These are phyloP conservation scores for Tolypocladium ovalisporum DNA, from an alignment of 2,329 filamentous ascomycete species.

Conservation along the genomic window DNA sequence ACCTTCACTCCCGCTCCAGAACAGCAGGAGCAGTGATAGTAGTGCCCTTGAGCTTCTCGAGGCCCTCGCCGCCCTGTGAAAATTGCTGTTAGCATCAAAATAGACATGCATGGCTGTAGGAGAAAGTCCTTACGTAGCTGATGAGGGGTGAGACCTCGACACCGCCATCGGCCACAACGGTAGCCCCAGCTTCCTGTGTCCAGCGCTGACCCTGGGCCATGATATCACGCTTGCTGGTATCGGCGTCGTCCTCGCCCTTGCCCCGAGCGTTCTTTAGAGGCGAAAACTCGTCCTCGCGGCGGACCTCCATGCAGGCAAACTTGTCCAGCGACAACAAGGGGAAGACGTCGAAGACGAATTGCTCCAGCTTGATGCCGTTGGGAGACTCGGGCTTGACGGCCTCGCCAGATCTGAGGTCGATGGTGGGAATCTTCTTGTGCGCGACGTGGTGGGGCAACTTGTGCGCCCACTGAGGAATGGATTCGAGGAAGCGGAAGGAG, in stretches of 20 bases:
- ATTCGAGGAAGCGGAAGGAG: constrained; percentile 84
- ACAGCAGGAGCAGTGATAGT: constrained; percentile 41
- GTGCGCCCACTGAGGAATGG: constrained; percentile 76
- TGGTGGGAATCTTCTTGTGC: constrained; percentile 92
- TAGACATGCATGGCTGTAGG: neutral
- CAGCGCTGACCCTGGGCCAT: constrained; percentile 83
- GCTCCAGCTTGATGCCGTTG: constrained; percentile 97
- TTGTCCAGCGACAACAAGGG: constrained; percentile 74
- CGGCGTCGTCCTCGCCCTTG: constrained; percentile 83
- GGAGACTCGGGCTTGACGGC: constrained; percentile 85
- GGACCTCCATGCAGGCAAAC: constrained; percentile 94
- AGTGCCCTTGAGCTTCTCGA: constrained; percentile 44
- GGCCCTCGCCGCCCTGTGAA: constrained; percentile 49
- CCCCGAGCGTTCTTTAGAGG: constrained; percentile 85
- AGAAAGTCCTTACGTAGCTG: constrained; percentile 72
- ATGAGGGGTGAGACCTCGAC: constrained; percentile 87
- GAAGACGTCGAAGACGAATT: constrained; percentile 99
- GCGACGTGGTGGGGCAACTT: constrained; percentile 91
- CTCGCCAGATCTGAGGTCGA: constrained; percentile 66
- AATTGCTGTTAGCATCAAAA: constrained; percentile 4
- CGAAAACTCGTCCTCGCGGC: constrained; percentile 95
- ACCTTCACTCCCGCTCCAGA: constrained; percentile 32
- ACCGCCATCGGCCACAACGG: constrained; percentile 58
- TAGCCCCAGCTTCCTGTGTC: constrained; percentile 68
- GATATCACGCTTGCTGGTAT: constrained; percentile 85